These are phyloP conservation scores for Lolium perenne DNA, from an alignment of 176 grass and related monocot species.

Conservation along the genomic window DNA sequence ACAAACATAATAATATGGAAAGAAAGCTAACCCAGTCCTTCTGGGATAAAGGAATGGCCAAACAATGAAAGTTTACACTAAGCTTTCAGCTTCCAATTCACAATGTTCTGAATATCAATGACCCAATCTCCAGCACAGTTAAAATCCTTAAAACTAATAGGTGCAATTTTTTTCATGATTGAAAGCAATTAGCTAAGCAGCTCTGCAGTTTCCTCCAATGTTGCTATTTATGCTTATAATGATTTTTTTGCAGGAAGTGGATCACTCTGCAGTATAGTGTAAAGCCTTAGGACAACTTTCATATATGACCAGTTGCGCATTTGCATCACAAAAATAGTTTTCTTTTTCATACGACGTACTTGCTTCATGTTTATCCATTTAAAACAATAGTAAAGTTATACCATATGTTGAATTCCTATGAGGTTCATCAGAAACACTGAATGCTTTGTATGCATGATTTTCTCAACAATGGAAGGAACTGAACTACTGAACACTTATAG, in stretches of 20 bases:
- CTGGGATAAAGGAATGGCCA: conserved; percentile 30
- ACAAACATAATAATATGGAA: not conserved
- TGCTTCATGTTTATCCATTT: conserved; percentile 8
- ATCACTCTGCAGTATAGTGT: not conserved
- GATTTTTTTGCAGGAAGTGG: conserved; percentile 5
- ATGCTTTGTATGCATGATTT: conserved; percentile 5
- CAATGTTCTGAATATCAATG: conserved; percentile 25
- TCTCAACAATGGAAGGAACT: conserved; percentile 39
- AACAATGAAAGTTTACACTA: conserved; percentile 20
- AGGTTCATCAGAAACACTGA: not conserved
- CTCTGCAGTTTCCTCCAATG: not conserved
- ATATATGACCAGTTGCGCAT: conserved; percentile 1
- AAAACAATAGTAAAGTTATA: not conserved
- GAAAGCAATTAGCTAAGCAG: not conserved
- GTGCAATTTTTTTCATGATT: not conserved
- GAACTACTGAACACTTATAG: conserved; percentile 21
- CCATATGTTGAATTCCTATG: conserved; percentile 13
- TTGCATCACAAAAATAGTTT: not conserved
- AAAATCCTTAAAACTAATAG: conserved; percentile 8
- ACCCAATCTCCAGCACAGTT: not conserved
- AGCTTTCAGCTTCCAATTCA: conserved; percentile 18
- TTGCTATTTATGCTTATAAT: not conserved
- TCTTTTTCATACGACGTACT: not conserved
- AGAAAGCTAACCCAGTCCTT: conserved; percentile 28
- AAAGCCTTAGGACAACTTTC: conserved; percentile 16